phyloP scores from a whole-genome alignment of 306 rosid genomes.

The Luffa acutangula region DNA sequence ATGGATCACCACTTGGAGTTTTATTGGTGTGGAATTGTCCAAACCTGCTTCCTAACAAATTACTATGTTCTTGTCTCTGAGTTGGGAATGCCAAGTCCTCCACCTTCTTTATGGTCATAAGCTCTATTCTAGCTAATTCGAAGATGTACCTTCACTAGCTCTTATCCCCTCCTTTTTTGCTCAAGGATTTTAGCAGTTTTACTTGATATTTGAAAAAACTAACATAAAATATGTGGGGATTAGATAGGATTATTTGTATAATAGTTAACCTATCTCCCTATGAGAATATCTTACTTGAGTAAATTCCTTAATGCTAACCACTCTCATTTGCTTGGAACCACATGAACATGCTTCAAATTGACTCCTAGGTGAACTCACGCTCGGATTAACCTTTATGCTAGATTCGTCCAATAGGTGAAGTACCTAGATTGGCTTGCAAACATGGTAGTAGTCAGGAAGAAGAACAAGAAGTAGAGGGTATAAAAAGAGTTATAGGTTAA shows the following conservation, averaged over 20 bases:
- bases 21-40: neutral
- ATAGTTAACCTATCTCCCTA: neutral
- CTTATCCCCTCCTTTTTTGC: too few relatives aligned
- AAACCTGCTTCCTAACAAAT: neutral
- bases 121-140: neutral
- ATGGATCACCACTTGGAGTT: neutral
- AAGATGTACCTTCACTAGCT: neutral
- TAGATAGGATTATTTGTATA: neutral
- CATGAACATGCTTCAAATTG: neutral
- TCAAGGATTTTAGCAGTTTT: neutral
- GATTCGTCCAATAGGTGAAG: neutral
- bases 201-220: neutral
- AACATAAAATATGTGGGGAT: neutral
- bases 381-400: too few relatives aligned
- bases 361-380: neutral
- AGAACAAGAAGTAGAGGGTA: too few relatives aligned
- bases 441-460: neutral
- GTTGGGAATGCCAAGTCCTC: neutral
- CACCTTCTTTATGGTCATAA: neutral
- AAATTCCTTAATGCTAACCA: neutral
- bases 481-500: too few relatives aligned
- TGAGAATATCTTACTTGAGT: neutral
- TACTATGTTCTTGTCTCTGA: neutral
- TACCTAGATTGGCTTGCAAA: neutral
- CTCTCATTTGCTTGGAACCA: neutral